Evolutionary conservation across 2,329 filamentous ascomycete genomes (phyloP).

Genomic region (Fusarium paranaense): DNA sequence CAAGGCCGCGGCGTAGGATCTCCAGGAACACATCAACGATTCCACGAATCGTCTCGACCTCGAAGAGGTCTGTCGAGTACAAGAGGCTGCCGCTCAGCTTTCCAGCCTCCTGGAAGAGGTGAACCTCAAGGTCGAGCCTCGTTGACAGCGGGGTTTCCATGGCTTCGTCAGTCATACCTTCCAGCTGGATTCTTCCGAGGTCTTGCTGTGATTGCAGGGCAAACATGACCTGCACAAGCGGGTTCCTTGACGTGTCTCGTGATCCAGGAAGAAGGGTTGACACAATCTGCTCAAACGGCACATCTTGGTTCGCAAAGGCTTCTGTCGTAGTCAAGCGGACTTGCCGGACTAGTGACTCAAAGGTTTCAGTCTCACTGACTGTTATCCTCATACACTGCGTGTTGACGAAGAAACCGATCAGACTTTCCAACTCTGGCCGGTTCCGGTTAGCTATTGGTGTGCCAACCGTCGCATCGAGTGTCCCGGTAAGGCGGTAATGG

Average conservation of each 20-base stretch:
- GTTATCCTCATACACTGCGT: conserved; percentile 40
- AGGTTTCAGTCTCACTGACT: conserved; percentile 21
- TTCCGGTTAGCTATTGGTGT: conserved; percentile 33
- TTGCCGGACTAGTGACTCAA: conserved; percentile 24
- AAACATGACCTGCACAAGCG: conserved; percentile 17
- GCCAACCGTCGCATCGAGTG: conserved; percentile 39
- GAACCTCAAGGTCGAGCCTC: conserved; percentile 42
- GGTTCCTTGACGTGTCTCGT: conserved; percentile 7
- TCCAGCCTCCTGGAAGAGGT: conserved; percentile 35
- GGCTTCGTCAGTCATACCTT: conserved; percentile 26
- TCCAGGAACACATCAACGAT: conserved; percentile 28
- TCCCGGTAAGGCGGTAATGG: conserved; percentile 43
- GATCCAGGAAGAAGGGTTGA: background rate
- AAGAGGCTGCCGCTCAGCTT: conserved; percentile 20
- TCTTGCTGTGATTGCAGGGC: conserved; percentile 25
- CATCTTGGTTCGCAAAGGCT: conserved; percentile 13
- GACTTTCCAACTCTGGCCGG: conserved; percentile 24
- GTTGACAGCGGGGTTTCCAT: conserved; percentile 12
- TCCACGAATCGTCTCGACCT: conserved; percentile 30
- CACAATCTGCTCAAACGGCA: conserved; percentile 12
- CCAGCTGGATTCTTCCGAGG: conserved; percentile 29
- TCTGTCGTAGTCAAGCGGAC: conserved; percentile 3
- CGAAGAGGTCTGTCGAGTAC: conserved; percentile 39
- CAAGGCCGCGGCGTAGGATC: conserved; percentile 31
- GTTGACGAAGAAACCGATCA: conserved; percentile 45